Percentiles rank a stretch among this genome's conserved stretches.
phyloP scores from a whole-genome alignment of 2,329 filamentous ascomycete species.

The Monosporascus sp. region DNA sequence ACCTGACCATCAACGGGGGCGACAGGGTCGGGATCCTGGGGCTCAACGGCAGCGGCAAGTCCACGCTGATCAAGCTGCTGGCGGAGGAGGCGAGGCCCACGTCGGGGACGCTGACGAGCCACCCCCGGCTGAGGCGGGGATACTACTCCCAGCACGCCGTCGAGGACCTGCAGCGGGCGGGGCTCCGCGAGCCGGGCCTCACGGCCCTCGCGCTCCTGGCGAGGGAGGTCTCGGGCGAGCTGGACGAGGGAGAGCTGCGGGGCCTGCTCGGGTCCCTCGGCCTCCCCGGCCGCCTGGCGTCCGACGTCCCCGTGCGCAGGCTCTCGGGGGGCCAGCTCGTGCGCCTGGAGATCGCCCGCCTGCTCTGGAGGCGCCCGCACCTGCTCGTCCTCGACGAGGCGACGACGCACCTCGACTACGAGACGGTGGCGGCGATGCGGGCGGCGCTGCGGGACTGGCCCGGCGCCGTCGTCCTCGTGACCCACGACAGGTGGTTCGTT shows the following conservation, averaged over 20 bases:
- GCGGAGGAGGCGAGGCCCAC: constrained; percentile 55
- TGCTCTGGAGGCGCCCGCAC: constrained; percentile 66
- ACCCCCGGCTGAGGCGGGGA: constrained; percentile 64
- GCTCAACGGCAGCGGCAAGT: constrained; percentile 77
- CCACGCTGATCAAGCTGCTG: constrained; percentile 68
- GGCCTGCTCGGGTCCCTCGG: constrained; percentile 64
- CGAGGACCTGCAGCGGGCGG: constrained; percentile 57
- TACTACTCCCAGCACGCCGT: constrained; percentile 80
- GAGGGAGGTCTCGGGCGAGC: constrained; percentile 41
- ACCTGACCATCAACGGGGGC: constrained; percentile 64
- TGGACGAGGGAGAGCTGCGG: constrained; percentile 64
- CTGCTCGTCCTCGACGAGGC: constrained; percentile 74
- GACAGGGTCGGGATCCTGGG: constrained; percentile 72
- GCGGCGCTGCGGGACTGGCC: constrained; percentile 62
- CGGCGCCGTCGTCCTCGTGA: constrained; percentile 71
- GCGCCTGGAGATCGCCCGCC: constrained; percentile 56
- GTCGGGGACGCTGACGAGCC: constrained; percentile 56
- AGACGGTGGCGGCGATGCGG: constrained; percentile 69
- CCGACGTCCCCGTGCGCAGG: constrained; percentile 66
- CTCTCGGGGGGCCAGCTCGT: constrained; percentile 78
- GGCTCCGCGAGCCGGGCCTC: constrained; percentile 40
- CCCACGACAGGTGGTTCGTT: constrained; percentile 79
- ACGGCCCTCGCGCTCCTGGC: constrained; percentile 63
- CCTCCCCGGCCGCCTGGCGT: constrained; percentile 62
- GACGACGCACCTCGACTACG: constrained; percentile 79